Base-by-base conservation (phyloP, 192 early-diverging fungal species). In the Thoreauomyces humboldtii region DNA sequence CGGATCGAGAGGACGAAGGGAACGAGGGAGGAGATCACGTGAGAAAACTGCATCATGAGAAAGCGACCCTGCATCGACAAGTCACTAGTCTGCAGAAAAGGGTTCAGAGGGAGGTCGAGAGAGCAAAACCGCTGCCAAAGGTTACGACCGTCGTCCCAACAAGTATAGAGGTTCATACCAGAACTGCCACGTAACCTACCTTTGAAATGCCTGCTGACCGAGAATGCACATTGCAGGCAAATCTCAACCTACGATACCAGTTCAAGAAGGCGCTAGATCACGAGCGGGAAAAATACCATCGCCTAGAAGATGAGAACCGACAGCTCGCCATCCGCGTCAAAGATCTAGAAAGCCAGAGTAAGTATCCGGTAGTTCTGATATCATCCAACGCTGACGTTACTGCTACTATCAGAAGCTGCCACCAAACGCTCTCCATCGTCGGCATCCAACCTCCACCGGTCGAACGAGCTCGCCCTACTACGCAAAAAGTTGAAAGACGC, bases 171-270 rank as follows among this genome's bases (percentile, higher is more conserved):
- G 64, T 66, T n/a, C n/a, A n/a, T n/a, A n/a, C n/a, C n/a, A n/a
- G n/a, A n/a, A n/a, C n/a, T n/a, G n/a, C n/a, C n/a, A n/a, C n/a
- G n/a, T n/a, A n/a, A n/a, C n/a, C n/a, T n/a, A n/a, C n/a, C n/a
- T n/a, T n/a, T n/a, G n/a, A n/a, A n/a, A n/a, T n/a, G n/a, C n/a
- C n/a, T n/a, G n/a, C n/a, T n/a, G n/a, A n/a, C n/a, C n/a, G n/a
- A n/a, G n/a, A n/a, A n/a, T n/a, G n/a, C n/a, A n/a, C 29, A 4
- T 4, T 27, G 19, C 29, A 66, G 64, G 64, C 64, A 3, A 66
- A 66, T 51, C 41, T 66, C 12, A 66, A 66, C 28, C 64, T 66
- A 15, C 64, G 64, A 33, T 66, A 66, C 34, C 64, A 66, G 38
- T 66, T 66, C 41, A 66, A 54, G 36, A 55, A 46, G 33, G 19